phyloP scores from a whole-genome alignment of 1,139 yeast species.

The Trichomonascaceae sp. region DNA sequence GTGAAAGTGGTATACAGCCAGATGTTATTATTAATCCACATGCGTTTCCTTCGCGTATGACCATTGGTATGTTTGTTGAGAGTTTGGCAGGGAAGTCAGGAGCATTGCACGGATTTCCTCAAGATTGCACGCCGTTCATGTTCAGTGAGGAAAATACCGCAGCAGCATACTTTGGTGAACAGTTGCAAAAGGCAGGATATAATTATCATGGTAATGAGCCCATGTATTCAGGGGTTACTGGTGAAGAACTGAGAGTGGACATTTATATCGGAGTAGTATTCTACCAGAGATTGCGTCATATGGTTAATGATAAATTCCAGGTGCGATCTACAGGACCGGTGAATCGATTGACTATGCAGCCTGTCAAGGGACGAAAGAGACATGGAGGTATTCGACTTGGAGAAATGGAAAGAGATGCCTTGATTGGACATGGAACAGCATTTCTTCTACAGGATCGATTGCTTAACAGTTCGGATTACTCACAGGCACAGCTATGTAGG shows the following conservation, averaged over 20 bases:
- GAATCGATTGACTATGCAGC: slow-evolving; percentile 95
- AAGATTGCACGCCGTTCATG: slow-evolving; percentile 95
- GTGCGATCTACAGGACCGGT: slow-evolving; percentile 99
- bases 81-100: slow-evolving; percentile 98
- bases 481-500: slow-evolving; percentile 85
- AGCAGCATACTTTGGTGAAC: slow-evolving; percentile 96
- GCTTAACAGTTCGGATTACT: slow-evolving; percentile 91
- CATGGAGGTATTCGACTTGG: slow-evolving; percentile 99
- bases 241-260: slow-evolving; percentile 94
- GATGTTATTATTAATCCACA: slow-evolving; percentile 97
- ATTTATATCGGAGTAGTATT: slow-evolving; percentile 95
- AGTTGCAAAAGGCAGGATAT: slow-evolving; percentile 79
- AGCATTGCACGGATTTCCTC: slow-evolving; percentile 95
- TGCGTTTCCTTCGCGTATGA: slow-evolving; percentile 99
- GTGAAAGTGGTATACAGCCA: slow-evolving; percentile 93
- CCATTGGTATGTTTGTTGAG: slow-evolving; percentile 99
- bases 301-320: slow-evolving; percentile 99
- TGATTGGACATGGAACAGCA: slow-evolving; percentile 98
- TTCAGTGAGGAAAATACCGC: slow-evolving; percentile 91
- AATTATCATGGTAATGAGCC: slow-evolving; percentile 99
- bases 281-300: slow-evolving; percentile 97
- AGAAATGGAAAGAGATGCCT: slow-evolving; percentile 99
- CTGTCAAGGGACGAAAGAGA: slow-evolving; percentile 98
- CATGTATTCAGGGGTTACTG: slow-evolving; percentile 97
- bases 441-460: slow-evolving; percentile 91